Conservation (phyloP, 768 basidiomycete genomes). For the Panus rudis region DNA sequence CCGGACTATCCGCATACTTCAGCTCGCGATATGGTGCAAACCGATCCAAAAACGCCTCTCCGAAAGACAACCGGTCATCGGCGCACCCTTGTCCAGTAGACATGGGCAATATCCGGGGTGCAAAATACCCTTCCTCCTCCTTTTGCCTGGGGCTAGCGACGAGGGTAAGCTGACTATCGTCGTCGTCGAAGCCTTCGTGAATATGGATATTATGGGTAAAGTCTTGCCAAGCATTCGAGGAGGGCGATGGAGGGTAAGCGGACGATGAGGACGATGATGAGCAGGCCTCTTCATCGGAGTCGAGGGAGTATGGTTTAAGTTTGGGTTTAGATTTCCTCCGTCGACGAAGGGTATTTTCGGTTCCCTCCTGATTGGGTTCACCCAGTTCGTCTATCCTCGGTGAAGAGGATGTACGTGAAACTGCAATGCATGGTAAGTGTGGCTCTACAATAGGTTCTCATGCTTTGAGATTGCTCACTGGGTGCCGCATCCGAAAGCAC, state of each 20-base stretch:
- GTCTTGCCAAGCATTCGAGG: not conserved
- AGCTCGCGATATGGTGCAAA: conserved; percentile 56
- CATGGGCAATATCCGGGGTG: conserved; percentile 9
- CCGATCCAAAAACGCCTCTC: conserved; percentile 28
- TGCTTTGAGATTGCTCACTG: too few species aligned
- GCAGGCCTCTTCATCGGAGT: conserved; percentile 2
- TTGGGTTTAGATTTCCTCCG: not conserved
- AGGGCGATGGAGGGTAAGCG: conserved; percentile 4
- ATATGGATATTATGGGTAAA: too few species aligned
- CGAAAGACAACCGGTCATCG: conserved; percentile 19
- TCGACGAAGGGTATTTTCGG: not conserved
- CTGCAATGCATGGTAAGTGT: too few species aligned
- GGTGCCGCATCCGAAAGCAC: not conserved
- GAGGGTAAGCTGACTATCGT: not conserved
- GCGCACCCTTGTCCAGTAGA: conserved; percentile 18
- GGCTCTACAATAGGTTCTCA: too few species aligned
- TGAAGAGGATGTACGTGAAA: too few species aligned
- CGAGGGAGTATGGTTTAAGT: conserved; percentile 3
- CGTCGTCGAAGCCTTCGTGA: not conserved
- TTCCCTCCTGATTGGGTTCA: not conserved
- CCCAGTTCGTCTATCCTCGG: too few species aligned
- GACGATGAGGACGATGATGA: conserved; percentile 12
- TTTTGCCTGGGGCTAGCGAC: not conserved
- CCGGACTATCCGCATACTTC: conserved; percentile 36
- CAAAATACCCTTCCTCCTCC: not conserved